Conservation (phyloP, 164 flowering plant species). For the Euptelea pleiosperma region DNA sequence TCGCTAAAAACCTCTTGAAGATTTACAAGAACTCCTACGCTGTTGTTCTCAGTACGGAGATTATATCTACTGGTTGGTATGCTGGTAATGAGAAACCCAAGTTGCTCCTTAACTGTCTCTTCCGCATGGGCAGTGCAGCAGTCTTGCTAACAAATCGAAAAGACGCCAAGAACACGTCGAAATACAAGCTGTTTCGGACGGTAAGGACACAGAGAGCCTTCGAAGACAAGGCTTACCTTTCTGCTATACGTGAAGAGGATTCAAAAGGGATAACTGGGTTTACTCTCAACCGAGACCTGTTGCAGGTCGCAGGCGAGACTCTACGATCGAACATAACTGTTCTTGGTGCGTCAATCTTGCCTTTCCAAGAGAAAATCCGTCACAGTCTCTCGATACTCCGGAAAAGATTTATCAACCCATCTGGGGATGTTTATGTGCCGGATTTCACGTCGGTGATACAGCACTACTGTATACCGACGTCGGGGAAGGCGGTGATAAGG, state of each 20-base stretch:
- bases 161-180: constrained; percentile 24
- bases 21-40: constrained; percentile 42
- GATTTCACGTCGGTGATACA: constrained; percentile 46
- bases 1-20: constrained; percentile 42
- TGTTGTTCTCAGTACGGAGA: constrained; percentile 64
- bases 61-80: constrained; percentile 69
- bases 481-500: constrained; percentile 44
- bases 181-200: constrained; percentile 32
- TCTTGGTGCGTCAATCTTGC: constrained; percentile 45
- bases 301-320: constrained; percentile 45
- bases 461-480: constrained; percentile 58
- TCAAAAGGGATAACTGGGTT: constrained; percentile 56
- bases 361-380: constrained; percentile 36
- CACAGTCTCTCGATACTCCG: constrained; percentile 22
- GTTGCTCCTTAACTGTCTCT: constrained; percentile 58
- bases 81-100: constrained; percentile 50
- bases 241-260: constrained; percentile 58
- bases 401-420: constrained; percentile 26
- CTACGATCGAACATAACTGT: constrained; percentile 31
- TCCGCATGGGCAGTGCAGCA: constrained; percentile 70
- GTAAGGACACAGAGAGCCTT: constrained; percentile 46
- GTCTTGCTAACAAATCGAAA: constrained; percentile 43
- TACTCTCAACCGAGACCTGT: constrained; percentile 31
- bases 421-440: constrained; percentile 43
- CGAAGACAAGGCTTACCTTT: constrained; percentile 42